Conservation (phyloP, 768 basidiomycete species). For the Trametes meyenii region DNA sequence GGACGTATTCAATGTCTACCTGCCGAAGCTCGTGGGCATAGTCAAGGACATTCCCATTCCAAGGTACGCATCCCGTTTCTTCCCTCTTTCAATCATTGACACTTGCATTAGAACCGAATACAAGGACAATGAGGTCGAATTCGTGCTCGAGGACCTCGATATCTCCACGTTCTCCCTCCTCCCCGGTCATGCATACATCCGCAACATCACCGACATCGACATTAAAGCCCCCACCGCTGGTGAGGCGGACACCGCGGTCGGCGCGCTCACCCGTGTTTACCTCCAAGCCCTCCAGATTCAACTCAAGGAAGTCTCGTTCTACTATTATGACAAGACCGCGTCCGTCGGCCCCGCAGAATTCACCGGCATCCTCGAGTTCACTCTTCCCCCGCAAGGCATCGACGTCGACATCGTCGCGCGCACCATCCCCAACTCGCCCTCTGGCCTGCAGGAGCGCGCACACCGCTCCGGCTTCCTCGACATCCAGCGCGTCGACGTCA, state of each 20-base stretch:
- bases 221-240: constrained; percentile 47
- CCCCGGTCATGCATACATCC: constrained; percentile 71
- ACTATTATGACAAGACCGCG: constrained; percentile 64
- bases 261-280: constrained; percentile 66
- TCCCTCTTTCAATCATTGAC: not conserved
- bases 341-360: constrained; percentile 56
- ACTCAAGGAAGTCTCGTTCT: constrained; percentile 72
- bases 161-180: constrained; percentile 67
- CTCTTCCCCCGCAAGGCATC: constrained; percentile 66
- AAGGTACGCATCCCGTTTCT: constrained; percentile 42
- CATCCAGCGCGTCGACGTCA: constrained; percentile 56
- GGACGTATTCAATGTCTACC: constrained; percentile 80
- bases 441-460: constrained; percentile 48
- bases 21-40: constrained; percentile 56
- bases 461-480: constrained; percentile 53
- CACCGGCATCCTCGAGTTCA: constrained; percentile 63
- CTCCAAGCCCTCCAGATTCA: constrained; percentile 65
- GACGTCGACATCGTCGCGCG: constrained; percentile 70
- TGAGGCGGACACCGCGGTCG: constrained; percentile 51
- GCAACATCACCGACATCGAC: constrained; percentile 68
- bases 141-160: constrained; percentile 75
- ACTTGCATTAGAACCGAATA: constrained; percentile 59
- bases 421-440: constrained; percentile 55
- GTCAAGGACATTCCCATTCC: constrained; percentile 71
- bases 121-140: constrained; percentile 67